Evolutionary conservation across 352 stramenopile genomes (phyloP), one percentile per base, ranked within the genome.

Genomic region (Pythium rishiriense): DNA sequence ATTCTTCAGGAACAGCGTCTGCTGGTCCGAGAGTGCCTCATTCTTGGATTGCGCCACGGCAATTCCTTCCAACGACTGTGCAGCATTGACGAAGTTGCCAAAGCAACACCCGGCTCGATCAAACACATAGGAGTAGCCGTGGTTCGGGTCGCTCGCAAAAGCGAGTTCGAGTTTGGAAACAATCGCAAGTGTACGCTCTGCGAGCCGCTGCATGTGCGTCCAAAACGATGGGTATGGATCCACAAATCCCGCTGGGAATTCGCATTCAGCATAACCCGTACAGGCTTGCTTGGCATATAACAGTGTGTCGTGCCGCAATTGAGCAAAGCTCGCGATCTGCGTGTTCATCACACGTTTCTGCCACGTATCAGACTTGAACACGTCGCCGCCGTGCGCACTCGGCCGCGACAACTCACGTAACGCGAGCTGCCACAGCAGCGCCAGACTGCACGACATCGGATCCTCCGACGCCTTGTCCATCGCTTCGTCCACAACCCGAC

Each of bases 231-330:
- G 62, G 22, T 68, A 74, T 11, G 68, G 68, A 19, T 74, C 68
- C n/a, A 74, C 68, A 28, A 58, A 71, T 0, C 57, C 68, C 19
- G 62, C 63, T 1, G 62, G 31, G 28, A 71, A 68, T 31, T 71
- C 58, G 29, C 68, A 74, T 5, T 41, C 19, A 9, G 45, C 58
- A 8, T 28, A 26, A 12, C 56, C 58, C 19, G 62, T 60, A 8
- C 62, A 62, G 33, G 46, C 57, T 26, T 74, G 68, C 58, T 74
- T 74, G 25, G 63, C 62, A 46, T 68, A 66, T n/a, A 74, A 41
- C 3, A 58, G 7, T 4, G 6, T 49, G 5, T 74, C 68, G 42
- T 74, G 68, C 1, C 63, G 62, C 4, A 71, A 42, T 26, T 74
- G 57, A 15, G 58, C 33, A 25, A 71, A 62, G 33, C 62, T 71